phyloP scores from a whole-genome alignment of 768 basidiomycete species.

The Tricholoma hemisulphureum region DNA sequence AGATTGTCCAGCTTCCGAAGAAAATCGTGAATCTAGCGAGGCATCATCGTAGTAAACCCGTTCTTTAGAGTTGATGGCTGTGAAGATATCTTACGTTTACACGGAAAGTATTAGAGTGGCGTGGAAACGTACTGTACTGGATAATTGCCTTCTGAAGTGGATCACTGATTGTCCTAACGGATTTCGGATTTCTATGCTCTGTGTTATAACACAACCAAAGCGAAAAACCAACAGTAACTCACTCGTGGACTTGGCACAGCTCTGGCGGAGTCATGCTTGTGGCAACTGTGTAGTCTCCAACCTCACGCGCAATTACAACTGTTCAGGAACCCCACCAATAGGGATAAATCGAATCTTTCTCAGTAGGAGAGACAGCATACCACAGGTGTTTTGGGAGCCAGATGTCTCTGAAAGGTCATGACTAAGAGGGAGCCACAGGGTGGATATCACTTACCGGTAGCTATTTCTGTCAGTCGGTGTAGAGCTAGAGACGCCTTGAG shows the following conservation, averaged over 20 bases:
- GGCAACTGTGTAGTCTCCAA: conserved; percentile 68
- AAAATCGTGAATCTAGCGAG: conserved; percentile 62
- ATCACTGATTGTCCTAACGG: conserved; percentile 57
- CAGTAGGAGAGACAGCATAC: conserved; percentile 24
- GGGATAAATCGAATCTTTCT: not conserved
- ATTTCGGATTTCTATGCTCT: conserved; percentile 50
- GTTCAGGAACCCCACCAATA: not conserved
- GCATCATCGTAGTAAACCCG: conserved; percentile 60
- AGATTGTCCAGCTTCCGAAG: conserved; percentile 64
- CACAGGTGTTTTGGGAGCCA: conserved; percentile 63
- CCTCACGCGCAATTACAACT: conserved; percentile 69
- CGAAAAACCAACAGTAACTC: conserved; percentile 21
- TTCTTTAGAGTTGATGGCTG: conserved; percentile 68
- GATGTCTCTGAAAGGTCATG: conserved; percentile 47
- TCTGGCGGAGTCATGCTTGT: conserved; percentile 63
- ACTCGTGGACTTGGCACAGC: conserved; percentile 69
- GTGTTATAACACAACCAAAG: not conserved
- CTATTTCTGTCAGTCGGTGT: conserved; percentile 69
- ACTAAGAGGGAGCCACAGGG: not conserved
- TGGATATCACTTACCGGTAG: conserved; percentile 44
- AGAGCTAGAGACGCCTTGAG: conserved; percentile 40
- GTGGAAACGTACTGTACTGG: conserved; percentile 50
- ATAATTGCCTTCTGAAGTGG: conserved; percentile 67
- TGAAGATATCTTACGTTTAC: conserved; percentile 1
- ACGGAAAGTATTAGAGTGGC: not conserved